Percentiles rank a stretch among this genome's conserved stretches.
phyloP scores from a whole-genome alignment of 140 eudicot species.

The Anethum foeniculum region DNA sequence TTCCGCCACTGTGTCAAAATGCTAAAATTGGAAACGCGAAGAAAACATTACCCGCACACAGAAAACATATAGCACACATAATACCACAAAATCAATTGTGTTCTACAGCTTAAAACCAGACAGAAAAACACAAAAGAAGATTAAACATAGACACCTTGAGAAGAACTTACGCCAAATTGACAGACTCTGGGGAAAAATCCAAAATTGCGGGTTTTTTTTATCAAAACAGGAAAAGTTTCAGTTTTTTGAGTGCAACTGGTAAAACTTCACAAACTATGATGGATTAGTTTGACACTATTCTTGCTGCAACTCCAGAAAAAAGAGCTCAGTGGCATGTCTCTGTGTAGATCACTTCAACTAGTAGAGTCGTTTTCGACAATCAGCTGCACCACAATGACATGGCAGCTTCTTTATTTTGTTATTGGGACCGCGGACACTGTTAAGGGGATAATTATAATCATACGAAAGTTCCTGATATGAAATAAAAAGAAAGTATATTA shows the following conservation, averaged over 20 bases:
- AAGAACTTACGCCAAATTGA: no score
- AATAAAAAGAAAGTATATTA: no score
- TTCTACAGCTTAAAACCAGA: no score
- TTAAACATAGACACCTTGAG: no score
- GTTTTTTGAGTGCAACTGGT: background rate
- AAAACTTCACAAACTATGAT: background rate
- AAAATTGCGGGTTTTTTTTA: background rate
- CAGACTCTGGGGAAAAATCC: no score
- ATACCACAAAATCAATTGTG: no score
- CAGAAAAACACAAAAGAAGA: no score
- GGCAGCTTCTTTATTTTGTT: background rate
- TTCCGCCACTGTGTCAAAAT: no score
- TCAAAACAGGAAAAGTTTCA: background rate
- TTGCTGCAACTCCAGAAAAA: background rate
- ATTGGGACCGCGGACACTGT: background rate
- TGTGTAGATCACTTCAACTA: background rate
- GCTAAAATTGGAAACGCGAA: no score
- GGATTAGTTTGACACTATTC: background rate
- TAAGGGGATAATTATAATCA: background rate
- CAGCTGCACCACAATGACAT: constrained; percentile 1
- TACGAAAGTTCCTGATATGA: background rate
- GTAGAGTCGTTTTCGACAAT: background rate
- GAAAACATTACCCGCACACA: no score
- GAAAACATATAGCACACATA: no score
- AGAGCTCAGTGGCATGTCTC: background rate